A percentile compares a stretch with the other conserved stretches of the same genome.
Evolutionary conservation across 495 filamentous ascomycete species (phyloP).

Genomic region (Penicillium nucicola): DNA sequence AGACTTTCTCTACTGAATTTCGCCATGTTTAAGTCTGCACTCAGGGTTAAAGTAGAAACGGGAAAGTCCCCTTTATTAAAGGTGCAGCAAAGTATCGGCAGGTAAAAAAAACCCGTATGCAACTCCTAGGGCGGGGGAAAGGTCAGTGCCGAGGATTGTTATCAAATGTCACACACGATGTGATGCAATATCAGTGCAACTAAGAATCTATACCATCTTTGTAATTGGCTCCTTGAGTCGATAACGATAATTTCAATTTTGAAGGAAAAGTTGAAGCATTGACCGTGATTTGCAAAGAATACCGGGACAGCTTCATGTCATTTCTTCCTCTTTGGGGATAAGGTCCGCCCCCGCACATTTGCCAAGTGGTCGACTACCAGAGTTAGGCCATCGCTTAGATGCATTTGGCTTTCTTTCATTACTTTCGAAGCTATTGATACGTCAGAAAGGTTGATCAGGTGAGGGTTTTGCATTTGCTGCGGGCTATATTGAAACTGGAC

Average conservation of each 20-base stretch:
- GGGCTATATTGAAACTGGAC: too few relatives aligned
- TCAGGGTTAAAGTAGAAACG: too few relatives aligned
- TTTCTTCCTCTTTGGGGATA: slow-evolving; percentile 1
- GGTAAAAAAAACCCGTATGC: neutral
- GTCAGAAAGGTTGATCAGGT: neutral
- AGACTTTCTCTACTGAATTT: neutral
- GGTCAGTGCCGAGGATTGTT: neutral
- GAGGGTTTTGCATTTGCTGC: neutral
- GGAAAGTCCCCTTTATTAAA: neutral
- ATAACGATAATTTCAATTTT: too few relatives aligned
- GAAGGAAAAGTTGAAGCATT: neutral
- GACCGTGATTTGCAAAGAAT: neutral
- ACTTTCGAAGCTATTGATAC: too few relatives aligned
- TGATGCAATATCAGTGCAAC: neutral
- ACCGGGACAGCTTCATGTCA: neutral
- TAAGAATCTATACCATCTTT: neutral
- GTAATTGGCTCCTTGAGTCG: neutral
- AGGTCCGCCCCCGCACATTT: slow-evolving; percentile 14
- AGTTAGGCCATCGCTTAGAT: neutral
- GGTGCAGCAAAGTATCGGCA: neutral
- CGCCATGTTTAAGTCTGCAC: neutral
- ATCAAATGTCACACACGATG: slow-evolving; percentile 4
- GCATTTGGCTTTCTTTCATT: too few relatives aligned
- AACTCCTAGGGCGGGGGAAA: neutral
- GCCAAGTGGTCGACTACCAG: slow-evolving; percentile 8